A percentile compares a stretch with the other conserved stretches of the same genome.
These are phyloP conservation scores for Suhomyces maxii DNA, from an alignment of 1,139 yeast species.

Conservation along the genomic window DNA sequence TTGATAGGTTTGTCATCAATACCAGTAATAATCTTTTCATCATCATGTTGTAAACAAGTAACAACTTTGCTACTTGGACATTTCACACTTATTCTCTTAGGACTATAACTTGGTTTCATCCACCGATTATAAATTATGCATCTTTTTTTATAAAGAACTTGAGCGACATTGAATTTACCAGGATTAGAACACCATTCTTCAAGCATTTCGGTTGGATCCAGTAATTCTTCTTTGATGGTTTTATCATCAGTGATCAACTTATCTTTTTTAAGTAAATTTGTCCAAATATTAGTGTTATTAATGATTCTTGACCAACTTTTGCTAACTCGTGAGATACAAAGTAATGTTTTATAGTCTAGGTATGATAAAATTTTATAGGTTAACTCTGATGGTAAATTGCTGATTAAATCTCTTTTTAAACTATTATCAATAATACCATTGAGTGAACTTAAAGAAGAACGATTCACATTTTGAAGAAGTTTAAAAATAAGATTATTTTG, in stretches of 20 bases:
- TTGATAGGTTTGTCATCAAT: conserved; percentile 81
- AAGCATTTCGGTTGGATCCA: conserved; percentile 27
- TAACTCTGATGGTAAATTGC: conserved; percentile 76
- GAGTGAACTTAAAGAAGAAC: conserved; percentile 69
- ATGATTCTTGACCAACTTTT: conserved; percentile 67
- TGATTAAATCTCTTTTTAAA: conserved; percentile 70
- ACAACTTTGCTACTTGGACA: conserved; percentile 77
- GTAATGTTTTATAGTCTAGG: conserved; percentile 64
- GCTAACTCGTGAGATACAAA: conserved; percentile 65
- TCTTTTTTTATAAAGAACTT: conserved; percentile 66
- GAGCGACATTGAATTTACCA: conserved; percentile 35
- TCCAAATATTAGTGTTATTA: conserved; percentile 64
- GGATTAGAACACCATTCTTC: conserved; percentile 32
- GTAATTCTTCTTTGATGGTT: conserved; percentile 37
- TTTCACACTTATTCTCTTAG: conserved; percentile 68
- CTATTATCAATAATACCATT: conserved; percentile 58
- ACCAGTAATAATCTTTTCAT: conserved; percentile 87
- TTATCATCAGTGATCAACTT: conserved; percentile 45
- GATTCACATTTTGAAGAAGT: conserved; percentile 62
- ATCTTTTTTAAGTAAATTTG: conserved; percentile 52
- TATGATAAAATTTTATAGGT: conserved; percentile 64
- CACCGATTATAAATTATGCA: conserved; percentile 69
- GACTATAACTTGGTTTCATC: conserved; percentile 75
- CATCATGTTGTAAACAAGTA: conserved; percentile 92
- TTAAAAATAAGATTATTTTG: conserved; percentile 55